Evolutionary conservation across 108 stramenopile species (phyloP).

Genomic region (Stephanodiscus minutulus): DNA sequence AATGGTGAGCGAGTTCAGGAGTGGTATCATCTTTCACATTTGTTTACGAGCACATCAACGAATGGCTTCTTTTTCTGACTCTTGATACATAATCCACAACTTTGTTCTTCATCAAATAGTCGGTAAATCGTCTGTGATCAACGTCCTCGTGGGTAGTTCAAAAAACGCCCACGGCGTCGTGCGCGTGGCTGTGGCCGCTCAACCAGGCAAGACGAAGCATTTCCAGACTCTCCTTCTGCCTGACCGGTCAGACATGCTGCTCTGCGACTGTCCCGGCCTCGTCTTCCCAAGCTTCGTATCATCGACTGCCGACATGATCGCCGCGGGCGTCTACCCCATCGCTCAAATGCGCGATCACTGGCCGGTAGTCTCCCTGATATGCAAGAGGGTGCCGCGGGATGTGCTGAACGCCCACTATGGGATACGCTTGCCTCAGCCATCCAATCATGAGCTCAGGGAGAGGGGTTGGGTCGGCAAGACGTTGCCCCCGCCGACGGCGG

Average conservation of each 20-base stretch:
- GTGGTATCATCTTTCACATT: background rate
- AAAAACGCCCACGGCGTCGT: slow-evolving; percentile 85
- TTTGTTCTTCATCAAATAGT: slow-evolving; percentile 86
- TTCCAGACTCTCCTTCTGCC: slow-evolving; percentile 96
- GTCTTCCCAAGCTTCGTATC: slow-evolving; percentile 99
- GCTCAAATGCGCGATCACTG: slow-evolving; percentile 96
- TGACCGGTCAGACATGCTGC: slow-evolving; percentile 82
- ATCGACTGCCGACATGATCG: slow-evolving; percentile 93
- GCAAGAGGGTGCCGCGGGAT: slow-evolving; percentile 88
- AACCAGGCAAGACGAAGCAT: slow-evolving; percentile 99
- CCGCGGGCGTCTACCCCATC: slow-evolving; percentile 96
- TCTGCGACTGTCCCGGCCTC: slow-evolving; percentile 99
- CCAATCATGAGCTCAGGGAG: slow-evolving; percentile 61
- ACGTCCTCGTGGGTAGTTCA: slow-evolving; percentile 92
- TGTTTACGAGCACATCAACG: background rate
- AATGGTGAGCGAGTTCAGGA: slow-evolving; percentile 34
- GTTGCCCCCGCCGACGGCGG: slow-evolving; percentile 78
- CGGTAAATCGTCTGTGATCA: slow-evolving; percentile 97
- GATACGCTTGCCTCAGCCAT: slow-evolving; percentile 81
- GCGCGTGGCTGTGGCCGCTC: slow-evolving; percentile 95
- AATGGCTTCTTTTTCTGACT: background rate
- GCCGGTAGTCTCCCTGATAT: slow-evolving; percentile 89
- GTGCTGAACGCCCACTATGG: slow-evolving; percentile 91
- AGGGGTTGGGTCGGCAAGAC: slow-evolving; percentile 40
- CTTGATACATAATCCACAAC: slow-evolving; percentile 3